Percentiles rank a stretch among this genome's conserved stretches.
These are phyloP conservation scores for Bryoglossum gracile DNA, from an alignment of 495 filamentous ascomycete genomes.

Conservation along the genomic window DNA sequence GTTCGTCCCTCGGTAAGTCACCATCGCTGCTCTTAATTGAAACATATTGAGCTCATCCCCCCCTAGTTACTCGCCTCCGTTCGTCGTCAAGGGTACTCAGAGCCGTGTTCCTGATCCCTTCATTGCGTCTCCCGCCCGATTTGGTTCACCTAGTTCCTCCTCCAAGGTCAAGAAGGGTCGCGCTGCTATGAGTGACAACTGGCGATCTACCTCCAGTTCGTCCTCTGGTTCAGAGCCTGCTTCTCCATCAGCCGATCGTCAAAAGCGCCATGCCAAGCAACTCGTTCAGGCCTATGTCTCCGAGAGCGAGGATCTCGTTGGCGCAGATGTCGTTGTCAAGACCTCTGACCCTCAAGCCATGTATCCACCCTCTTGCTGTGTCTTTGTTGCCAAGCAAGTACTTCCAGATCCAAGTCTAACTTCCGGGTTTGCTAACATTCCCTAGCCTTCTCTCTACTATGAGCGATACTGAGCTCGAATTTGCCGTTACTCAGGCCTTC, in stretches of 20 bases:
- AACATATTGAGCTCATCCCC: too few relatives aligned
- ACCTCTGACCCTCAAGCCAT: conserved; percentile 49
- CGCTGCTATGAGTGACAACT: conserved; percentile 14
- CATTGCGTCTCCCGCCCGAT: too few relatives aligned
- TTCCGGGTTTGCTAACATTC: conserved; percentile 28
- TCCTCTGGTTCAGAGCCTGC: conserved; percentile 2
- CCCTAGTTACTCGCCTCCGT: conserved; percentile 16
- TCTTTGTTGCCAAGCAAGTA: conserved; percentile 61
- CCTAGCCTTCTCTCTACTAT: conserved; percentile 32
- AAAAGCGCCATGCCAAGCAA: background rate
- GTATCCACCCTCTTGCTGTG: conserved; percentile 47
- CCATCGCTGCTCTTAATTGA: too few relatives aligned
- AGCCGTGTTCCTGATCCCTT: conserved; percentile 15
- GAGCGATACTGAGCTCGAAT: conserved; percentile 43
- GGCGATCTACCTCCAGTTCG: conserved; percentile 21
- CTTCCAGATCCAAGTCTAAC: background rate
- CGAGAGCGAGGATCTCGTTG: background rate
- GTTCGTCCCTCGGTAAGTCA: too few relatives aligned
- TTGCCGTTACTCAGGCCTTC: conserved; percentile 46
- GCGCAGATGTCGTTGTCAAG: conserved; percentile 18
- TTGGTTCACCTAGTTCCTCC: background rate
- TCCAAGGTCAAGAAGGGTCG: conserved; percentile 5
- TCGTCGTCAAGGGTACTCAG: conserved; percentile 12
- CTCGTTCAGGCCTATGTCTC: background rate
- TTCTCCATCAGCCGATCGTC: conserved; percentile 6